A percentile compares a stretch with the other conserved stretches of the same genome.
Conservation (phyloP, 2,329 filamentous ascomycete species). For the Exophiala phaeomuriformis region DNA sequence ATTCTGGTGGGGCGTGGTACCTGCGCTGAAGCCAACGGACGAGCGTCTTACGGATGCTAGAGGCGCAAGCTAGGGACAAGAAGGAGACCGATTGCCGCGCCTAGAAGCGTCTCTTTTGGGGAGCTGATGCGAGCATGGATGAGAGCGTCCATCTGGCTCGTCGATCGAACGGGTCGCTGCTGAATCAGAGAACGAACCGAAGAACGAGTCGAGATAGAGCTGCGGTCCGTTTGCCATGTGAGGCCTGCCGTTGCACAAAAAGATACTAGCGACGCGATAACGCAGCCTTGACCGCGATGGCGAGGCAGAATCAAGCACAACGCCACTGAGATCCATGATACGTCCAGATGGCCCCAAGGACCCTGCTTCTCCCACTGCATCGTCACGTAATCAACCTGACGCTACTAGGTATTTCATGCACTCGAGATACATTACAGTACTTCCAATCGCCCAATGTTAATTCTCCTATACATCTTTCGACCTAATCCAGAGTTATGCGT, state of each 20-base stretch:
- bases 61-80: conserved; percentile 8
- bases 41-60: background rate
- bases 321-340: conserved; percentile 22
- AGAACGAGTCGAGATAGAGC: background rate
- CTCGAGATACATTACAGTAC: no score
- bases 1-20: background rate
- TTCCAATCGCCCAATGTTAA: no score
- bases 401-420: no score
- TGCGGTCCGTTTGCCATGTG: background rate
- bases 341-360: conserved; percentile 14
- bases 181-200: background rate
- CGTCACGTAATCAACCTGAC: no score
- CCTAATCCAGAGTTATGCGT: no score
- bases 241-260: background rate
- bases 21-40: conserved; percentile 5
- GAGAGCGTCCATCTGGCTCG: background rate
- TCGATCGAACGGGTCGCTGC: no score
- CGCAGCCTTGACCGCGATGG: conserved; percentile 15
- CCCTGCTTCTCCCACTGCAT: background rate
- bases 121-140: background rate
- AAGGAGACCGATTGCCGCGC: conserved; percentile 8
- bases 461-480: no score
- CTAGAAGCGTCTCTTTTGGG: background rate
- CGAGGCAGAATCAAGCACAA: conserved; percentile 12
- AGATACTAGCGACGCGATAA: conserved; percentile 9